Conservation (phyloP, 2,329 filamentous ascomycete genomes). For the Fusarium fujikuroi region DNA sequence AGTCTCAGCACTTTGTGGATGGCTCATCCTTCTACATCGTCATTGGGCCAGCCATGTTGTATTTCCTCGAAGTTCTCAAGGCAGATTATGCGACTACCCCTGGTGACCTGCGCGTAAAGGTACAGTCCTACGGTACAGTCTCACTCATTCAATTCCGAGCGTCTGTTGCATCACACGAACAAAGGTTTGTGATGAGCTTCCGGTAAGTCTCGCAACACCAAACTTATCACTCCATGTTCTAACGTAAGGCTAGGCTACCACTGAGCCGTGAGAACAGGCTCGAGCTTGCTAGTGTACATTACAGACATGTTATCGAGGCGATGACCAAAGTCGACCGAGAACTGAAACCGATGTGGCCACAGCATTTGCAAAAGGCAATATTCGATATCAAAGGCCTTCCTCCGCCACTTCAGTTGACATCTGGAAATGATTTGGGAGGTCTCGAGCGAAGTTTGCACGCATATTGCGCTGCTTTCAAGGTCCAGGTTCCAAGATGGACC, state of each 20-base stretch:
- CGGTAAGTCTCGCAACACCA: slow-evolving; percentile 53
- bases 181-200: slow-evolving; percentile 66
- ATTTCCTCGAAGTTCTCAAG: slow-evolving; percentile 62
- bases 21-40: slow-evolving; percentile 65
- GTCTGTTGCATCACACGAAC: slow-evolving; percentile 62
- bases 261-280: slow-evolving; percentile 57
- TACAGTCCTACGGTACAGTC: slow-evolving; percentile 63
- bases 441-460: slow-evolving; percentile 65
- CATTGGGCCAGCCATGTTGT: slow-evolving; percentile 63
- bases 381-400: slow-evolving; percentile 65
- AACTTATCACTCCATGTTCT: background rate
- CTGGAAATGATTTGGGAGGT: slow-evolving; percentile 65
- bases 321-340: slow-evolving; percentile 65
- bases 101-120: slow-evolving; percentile 60
- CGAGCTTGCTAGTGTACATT: slow-evolving; percentile 65
- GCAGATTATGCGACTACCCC: slow-evolving; percentile 55
- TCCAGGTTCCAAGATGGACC: slow-evolving; percentile 63
- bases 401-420: slow-evolving; percentile 63
- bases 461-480: slow-evolving; percentile 64
- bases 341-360: slow-evolving; percentile 68
- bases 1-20: slow-evolving; percentile 59
- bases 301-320: slow-evolving; percentile 64
- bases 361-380: slow-evolving; percentile 63
- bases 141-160: slow-evolving; percentile 63
- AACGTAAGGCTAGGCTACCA: slow-evolving; percentile 50